Percentiles rank a stretch among this genome's conserved stretches.
phyloP scores from a whole-genome alignment of 176 grass and related monocot species.

The Ensete glaucum region DNA sequence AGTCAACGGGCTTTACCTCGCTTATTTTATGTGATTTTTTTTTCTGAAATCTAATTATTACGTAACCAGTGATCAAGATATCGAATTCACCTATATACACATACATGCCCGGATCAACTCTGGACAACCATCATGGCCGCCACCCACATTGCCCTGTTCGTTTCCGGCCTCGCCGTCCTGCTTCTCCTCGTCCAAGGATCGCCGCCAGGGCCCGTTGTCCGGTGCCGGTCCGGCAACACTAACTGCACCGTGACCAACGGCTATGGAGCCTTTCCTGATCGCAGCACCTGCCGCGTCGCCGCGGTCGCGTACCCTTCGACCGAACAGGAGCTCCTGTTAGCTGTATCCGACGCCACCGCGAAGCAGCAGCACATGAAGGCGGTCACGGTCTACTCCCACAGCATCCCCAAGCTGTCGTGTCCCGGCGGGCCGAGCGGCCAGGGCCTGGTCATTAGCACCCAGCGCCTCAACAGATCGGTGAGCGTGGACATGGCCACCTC shows the following conservation, averaged over 20 bases:
- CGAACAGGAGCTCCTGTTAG: constrained; percentile 8
- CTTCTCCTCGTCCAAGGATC: neutral
- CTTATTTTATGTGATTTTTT: too few species aligned
- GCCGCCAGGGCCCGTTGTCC: constrained; percentile 1
- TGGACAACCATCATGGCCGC: too few species aligned
- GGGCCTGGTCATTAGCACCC: constrained; percentile 15
- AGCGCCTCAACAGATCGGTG: constrained; percentile 14
- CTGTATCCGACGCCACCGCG: constrained; percentile 7
- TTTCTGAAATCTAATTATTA: too few species aligned
- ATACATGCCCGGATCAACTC: too few species aligned
- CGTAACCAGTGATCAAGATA: too few species aligned
- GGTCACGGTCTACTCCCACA: constrained; percentile 13
- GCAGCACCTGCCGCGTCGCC: constrained; percentile 16
- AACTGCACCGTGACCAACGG: constrained; percentile 18
- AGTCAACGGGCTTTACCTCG: too few species aligned
- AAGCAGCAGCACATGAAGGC: constrained; percentile 16
- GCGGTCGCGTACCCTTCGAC: constrained; percentile 12
- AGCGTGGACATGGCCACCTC: constrained; percentile 6
- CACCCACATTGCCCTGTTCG: neutral
- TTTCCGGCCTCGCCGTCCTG: neutral
- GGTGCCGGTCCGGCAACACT: neutral
- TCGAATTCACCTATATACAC: too few species aligned
- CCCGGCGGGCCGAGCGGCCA: constrained; percentile 3
- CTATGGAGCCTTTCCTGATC: constrained; percentile 15
- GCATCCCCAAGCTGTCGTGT: constrained; percentile 22